phyloP scores from a whole-genome alignment of 768 basidiomycete genomes.

The Mycena venus region DNA sequence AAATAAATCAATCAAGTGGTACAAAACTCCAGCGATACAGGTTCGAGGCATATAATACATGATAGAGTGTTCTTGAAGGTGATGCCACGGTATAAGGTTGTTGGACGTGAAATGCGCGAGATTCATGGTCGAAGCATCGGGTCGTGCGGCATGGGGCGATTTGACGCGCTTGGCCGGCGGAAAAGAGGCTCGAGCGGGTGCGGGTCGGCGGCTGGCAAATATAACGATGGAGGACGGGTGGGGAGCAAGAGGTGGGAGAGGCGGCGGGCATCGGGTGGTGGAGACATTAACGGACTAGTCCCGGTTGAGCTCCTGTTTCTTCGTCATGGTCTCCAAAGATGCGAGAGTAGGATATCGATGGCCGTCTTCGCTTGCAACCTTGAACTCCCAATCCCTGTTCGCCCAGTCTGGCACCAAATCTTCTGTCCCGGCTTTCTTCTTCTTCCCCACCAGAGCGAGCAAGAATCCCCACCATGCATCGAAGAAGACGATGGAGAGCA shows the following conservation, averaged over 20 bases:
- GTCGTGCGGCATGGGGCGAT: constrained; percentile 15
- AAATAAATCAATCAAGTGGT: constrained; percentile 29
- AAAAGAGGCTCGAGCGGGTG: constrained; percentile 52
- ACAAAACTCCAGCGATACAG: constrained; percentile 16
- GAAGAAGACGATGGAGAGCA: constrained; percentile 75
- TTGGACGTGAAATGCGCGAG: neutral
- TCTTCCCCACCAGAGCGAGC: constrained; percentile 61
- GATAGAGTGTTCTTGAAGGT: constrained; percentile 1
- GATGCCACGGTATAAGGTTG: neutral
- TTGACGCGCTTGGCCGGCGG: constrained; percentile 47
- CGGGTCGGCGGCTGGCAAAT: constrained; percentile 43
- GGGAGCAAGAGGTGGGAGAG: constrained; percentile 20
- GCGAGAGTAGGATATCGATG: constrained; percentile 61
- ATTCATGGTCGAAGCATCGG: neutral
- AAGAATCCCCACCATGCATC: constrained; percentile 79
- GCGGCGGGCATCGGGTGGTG: constrained; percentile 28
- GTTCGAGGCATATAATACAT: constrained; percentile 10
- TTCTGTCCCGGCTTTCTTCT: constrained; percentile 57
- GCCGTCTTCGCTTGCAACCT: constrained; percentile 59
- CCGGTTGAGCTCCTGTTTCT: constrained; percentile 34
- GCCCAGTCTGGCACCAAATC: constrained; percentile 76
- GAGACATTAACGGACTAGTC: constrained; percentile 19
- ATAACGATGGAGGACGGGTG: constrained; percentile 33
- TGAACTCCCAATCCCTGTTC: constrained; percentile 71
- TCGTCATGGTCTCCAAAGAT: constrained; percentile 54